These are phyloP conservation scores for Paraphaeosphaeria minitans DNA, from an alignment of 2,329 filamentous ascomycete genomes.

Conservation along the genomic window DNA sequence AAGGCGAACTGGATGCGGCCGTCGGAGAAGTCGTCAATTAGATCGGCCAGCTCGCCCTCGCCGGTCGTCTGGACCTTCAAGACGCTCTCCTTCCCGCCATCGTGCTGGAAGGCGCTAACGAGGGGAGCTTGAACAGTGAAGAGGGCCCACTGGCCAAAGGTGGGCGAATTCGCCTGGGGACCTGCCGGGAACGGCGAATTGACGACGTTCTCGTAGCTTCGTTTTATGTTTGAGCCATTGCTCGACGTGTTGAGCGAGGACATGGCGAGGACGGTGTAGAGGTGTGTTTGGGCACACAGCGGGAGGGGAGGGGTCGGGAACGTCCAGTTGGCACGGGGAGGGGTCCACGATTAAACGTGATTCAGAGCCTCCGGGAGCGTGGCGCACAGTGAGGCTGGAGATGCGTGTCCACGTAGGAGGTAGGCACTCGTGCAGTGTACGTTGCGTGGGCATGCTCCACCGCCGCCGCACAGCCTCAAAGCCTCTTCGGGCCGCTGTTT, in stretches of 20 bases:
- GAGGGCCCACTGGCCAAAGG: constrained; percentile 89
- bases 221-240: constrained; percentile 60
- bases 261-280: constrained; percentile 65
- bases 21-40: constrained; percentile 96
- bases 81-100: constrained; percentile 88
- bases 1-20: constrained; percentile 97
- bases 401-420: not conserved
- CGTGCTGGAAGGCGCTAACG: constrained; percentile 86
- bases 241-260: constrained; percentile 63
- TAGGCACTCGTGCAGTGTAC: not conserved
- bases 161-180: constrained; percentile 70
- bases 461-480: constrained; percentile 11
- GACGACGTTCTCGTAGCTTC: constrained; percentile 69
- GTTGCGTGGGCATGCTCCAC: constrained; percentile 10
- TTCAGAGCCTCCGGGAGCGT: not conserved
- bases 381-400: not conserved
- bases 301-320: constrained; percentile 10
- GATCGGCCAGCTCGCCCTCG: constrained; percentile 87
- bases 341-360: not conserved
- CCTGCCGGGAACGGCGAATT: constrained; percentile 64
- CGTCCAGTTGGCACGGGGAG: not conserved
- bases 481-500: constrained; percentile 15
- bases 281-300: constrained; percentile 15
- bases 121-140: constrained; percentile 93
- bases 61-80: constrained; percentile 93